Percentiles rank a stretch among this genome's conserved stretches.
These are phyloP conservation scores for Eucalyptus camaldulensis DNA, from an alignment of 345 rosid genomes.

Conservation along the genomic window DNA sequence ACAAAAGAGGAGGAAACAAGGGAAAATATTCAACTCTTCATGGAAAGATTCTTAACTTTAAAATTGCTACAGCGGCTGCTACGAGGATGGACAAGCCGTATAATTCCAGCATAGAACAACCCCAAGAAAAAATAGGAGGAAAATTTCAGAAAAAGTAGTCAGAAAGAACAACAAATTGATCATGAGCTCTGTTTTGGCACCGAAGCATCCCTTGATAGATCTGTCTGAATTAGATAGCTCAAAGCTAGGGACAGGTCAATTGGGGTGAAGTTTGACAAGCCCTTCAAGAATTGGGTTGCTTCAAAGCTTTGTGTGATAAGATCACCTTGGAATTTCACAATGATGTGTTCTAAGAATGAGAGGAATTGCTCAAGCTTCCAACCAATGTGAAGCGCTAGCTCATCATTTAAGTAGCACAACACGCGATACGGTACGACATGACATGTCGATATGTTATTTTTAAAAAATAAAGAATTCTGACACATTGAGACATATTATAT, in stretches of 20 bases:
- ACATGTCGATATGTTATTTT: accelerated
- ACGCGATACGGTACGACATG: accelerated
- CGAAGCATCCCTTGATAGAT: neutral
- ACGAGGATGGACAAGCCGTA: neutral
- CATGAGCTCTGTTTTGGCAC: neutral
- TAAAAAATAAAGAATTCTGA: too few relatives aligned
- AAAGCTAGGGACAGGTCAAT: neutral
- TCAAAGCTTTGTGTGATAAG: neutral
- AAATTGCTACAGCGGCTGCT: neutral
- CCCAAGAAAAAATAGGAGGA: neutral
- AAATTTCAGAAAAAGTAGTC: neutral
- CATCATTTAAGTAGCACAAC: neutral
- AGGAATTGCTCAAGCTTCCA: neutral
- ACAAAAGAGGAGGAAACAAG: neutral
- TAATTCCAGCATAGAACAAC: neutral
- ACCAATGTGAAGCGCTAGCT: neutral
- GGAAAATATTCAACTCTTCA: neutral
- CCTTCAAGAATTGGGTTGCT: neutral
- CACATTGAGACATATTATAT: accelerated
- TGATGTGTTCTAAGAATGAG: neutral
- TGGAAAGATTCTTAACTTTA: neutral
- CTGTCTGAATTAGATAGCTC: neutral
- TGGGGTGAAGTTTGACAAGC: neutral
- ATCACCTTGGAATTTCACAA: neutral
- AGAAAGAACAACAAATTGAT: too few relatives aligned